These are phyloP conservation scores for Rhodosporidiobolus odoratus DNA, from an alignment of 768 basidiomycete species.

Conservation along the genomic window DNA sequence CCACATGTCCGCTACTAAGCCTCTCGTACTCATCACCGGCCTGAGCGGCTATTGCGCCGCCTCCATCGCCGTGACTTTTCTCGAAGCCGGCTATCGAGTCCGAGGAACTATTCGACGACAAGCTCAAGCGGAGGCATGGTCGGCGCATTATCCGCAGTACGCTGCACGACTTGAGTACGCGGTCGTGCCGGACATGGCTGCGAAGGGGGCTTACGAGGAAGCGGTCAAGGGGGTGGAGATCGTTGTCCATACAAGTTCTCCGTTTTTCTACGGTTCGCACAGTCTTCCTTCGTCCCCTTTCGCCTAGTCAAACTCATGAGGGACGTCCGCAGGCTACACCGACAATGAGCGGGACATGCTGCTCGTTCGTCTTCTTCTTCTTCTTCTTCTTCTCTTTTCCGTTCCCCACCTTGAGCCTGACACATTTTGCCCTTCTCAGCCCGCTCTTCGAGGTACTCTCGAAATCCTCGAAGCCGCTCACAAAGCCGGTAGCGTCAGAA, in stretches of 20 bases:
- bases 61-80: slow-evolving; percentile 1
- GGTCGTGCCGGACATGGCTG: slow-evolving; percentile 13
- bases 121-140: slow-evolving; percentile 18
- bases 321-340: not conserved
- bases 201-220: slow-evolving; percentile 19
- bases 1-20: not conserved
- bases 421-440: slow-evolving; percentile 52
- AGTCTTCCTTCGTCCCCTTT: not conserved
- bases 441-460: slow-evolving; percentile 8
- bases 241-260: slow-evolving; percentile 14
- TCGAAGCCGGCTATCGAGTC: slow-evolving; percentile 6
- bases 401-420: not conserved
- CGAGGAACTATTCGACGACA: slow-evolving; percentile 13
- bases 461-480: not conserved
- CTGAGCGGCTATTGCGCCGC: slow-evolving; percentile 8
- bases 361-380: slow-evolving; percentile 44
- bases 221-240: slow-evolving; percentile 15
- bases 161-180: slow-evolving; percentile 2
- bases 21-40: slow-evolving; percentile 29
- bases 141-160: slow-evolving; percentile 5
- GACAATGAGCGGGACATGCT: slow-evolving; percentile 22
- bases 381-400: slow-evolving; percentile 44
- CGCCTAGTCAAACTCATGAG: too few relatives aligned
- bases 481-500: not conserved
- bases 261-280: slow-evolving; percentile 2